Base-by-base conservation (phyloP, 192 early-diverging fungal genomes). In the Paraglomus brasilianum region DNA sequence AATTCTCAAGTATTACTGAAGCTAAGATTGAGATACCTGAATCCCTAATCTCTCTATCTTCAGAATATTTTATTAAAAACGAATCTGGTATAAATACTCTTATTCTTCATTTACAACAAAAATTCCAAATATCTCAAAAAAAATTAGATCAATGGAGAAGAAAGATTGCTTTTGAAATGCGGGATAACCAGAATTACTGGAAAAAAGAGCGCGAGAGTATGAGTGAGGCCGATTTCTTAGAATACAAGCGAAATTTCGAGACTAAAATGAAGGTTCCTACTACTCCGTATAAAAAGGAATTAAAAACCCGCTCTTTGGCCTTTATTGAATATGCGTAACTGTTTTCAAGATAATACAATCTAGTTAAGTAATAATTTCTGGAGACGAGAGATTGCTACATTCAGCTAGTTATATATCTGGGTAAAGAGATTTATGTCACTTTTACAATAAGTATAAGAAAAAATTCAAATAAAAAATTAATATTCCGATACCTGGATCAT, bases 401-500 rank as follows among this genome's bases (percentile, higher is more conserved):
- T n/a, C n/a, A n/a, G n/a, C n/a, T n/a, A n/a, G n/a, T n/a, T n/a
- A n/a, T n/a, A n/a, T n/a, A n/a, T n/a, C n/a, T n/a, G n/a, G n/a
- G n/a, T n/a, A n/a, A n/a, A n/a, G n/a, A n/a, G n/a, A n/a, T n/a
- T n/a, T n/a, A n/a, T n/a, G n/a, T n/a, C n/a, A n/a, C n/a, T n/a
- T n/a, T n/a, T n/a, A n/a, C n/a, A n/a, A n/a, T n/a, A n/a, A n/a
- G n/a, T n/a, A n/a, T n/a, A n/a, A n/a, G n/a, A n/a, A n/a, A n/a
- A n/a, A n/a, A n/a, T n/a, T n/a, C n/a, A n/a, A n/a, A n/a, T n/a
- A n/a, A n/a, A n/a, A n/a, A n/a, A n/a, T n/a, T 53, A 53, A n/a
- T 53, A 9, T n/a, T 53, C 19, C 52, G n/a, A 53, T 53, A 53
- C 52, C 52, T 53, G 52, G 52, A 53, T 53, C 52, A 53, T 53